Percentiles rank a stretch among this genome's conserved stretches.
phyloP scores from a whole-genome alignment of 2,329 filamentous ascomycete species.

The Aspergillus udagawae region DNA sequence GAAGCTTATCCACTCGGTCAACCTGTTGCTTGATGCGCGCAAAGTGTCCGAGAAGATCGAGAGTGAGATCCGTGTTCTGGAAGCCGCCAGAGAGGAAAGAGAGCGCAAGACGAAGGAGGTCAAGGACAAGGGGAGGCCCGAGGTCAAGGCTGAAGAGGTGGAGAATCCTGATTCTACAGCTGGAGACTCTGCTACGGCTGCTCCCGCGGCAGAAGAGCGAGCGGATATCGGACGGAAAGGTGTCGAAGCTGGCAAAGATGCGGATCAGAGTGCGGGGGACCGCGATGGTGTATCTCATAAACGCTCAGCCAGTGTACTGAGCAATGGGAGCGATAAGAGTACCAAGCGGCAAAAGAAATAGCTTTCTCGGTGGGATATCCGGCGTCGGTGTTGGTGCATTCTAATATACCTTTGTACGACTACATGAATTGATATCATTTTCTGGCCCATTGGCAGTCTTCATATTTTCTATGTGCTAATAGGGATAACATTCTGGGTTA shows the following conservation, averaged over 20 bases:
- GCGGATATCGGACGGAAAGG: slow-evolving; percentile 4
- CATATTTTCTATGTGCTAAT: neutral
- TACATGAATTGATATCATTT: slow-evolving; percentile 23
- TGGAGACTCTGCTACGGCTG: slow-evolving; percentile 12
- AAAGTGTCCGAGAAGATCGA: slow-evolving; percentile 47
- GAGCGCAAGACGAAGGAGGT: slow-evolving; percentile 33
- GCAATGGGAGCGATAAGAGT: slow-evolving; percentile 61
- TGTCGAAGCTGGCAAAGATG: neutral
- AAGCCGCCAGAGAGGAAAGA: slow-evolving; percentile 39
- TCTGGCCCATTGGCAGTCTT: neutral
- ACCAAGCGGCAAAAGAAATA: slow-evolving; percentile 48
- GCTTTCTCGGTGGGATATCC: slow-evolving; percentile 1
- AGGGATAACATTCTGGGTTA: slow-evolving; percentile 11
- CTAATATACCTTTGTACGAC: slow-evolving; percentile 30
- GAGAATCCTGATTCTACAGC: slow-evolving; percentile 21
- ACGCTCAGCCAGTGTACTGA: slow-evolving; percentile 78
- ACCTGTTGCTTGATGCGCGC: slow-evolving; percentile 44
- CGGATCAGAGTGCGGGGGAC: slow-evolving; percentile 9
- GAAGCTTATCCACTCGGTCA: slow-evolving; percentile 45
- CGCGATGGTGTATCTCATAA: slow-evolving; percentile 51
- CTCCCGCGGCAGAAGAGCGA: neutral
- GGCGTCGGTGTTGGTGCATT: slow-evolving; percentile 7
- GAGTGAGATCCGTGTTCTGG: slow-evolving; percentile 45
- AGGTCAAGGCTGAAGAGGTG: slow-evolving; percentile 34
- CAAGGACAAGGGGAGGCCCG: slow-evolving; percentile 24